Evolutionary conservation across 2,329 filamentous ascomycete species (phyloP), one percentile per base, ranked within the genome.

Genomic region (Neocatenulostroma microsporum): DNA sequence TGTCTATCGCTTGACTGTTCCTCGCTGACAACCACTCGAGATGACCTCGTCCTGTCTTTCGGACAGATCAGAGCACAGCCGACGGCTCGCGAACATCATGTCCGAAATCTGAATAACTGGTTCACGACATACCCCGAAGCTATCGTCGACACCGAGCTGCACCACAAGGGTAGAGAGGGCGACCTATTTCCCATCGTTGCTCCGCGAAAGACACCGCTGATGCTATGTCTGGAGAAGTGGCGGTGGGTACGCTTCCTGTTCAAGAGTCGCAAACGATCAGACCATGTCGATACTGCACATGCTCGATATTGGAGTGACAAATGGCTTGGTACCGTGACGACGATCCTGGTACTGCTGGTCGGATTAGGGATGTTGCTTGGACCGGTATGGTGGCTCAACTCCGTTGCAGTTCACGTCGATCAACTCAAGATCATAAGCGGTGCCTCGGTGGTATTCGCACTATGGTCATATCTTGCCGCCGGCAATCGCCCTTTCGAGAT

Each of bases 351-450:
- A 3, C 19, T 46, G 3, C 13, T 33, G 2, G 19, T 40, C 14
- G 40, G 43, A 3, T 29, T 46, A 0, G 15, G 17, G 2, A 24
- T 46, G 18, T 29, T 41, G 3, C 44, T 41, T n/a, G 41, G 20
- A 9, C 33, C 37, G 3, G 37, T 46, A 12, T 46, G 40, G 44
- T 41, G 44, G 35, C 36, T 46, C 1, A 43, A 46, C n/a, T 36
- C 18, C 13, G 38, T 44, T 10, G 20, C 14, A 7, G 27, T 30
- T 3, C 29, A 39, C n/a, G 21, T 30, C 5, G 12, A 34, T 25
- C 34, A 19, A 15, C 34, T 46, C 1, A 38, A 24, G 1, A 41
- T 46, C 24, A 40, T 46, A 15, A 46, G 41, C 6, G 26, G 19
- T 3, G 41, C 30, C 12, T 31, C 35, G 1, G 18, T 30, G 3